phyloP scores from a whole-genome alignment of 345 rosid species.

The Turritis glabra region DNA sequence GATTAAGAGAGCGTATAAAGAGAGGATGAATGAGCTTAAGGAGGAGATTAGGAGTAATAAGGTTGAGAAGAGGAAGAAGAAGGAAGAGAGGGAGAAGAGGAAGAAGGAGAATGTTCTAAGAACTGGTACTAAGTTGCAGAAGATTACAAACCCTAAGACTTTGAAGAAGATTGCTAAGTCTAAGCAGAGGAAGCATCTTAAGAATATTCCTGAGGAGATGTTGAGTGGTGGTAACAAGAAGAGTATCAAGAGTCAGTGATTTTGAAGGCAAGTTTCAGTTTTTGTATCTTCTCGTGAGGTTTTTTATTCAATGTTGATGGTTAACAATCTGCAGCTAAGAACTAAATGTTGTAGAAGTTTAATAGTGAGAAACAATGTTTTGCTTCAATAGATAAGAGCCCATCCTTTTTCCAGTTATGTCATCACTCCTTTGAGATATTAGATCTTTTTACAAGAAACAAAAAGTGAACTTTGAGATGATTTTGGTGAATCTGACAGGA shows the following conservation, averaged over 20 bases:
- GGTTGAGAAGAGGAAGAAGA: slow-evolving; percentile 79
- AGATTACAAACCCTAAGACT: slow-evolving; percentile 77
- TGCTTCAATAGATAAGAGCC: neutral
- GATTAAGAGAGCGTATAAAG: slow-evolving; percentile 77
- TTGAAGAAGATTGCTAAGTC: slow-evolving; percentile 75
- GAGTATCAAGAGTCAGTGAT: neutral
- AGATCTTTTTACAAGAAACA: neutral
- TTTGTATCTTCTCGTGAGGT: neutral
- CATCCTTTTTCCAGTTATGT: neutral
- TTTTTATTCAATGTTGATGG: slow-evolving; percentile 4
- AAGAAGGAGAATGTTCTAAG: slow-evolving; percentile 79
- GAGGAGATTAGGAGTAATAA: slow-evolving; percentile 81
- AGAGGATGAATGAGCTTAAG: slow-evolving; percentile 73
- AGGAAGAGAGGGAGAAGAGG: slow-evolving; percentile 87
- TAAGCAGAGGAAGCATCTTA: slow-evolving; percentile 78
- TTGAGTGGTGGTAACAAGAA: slow-evolving; percentile 32
- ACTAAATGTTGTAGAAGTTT: neutral
- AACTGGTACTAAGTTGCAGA: slow-evolving; percentile 83
- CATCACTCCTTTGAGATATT: neutral
- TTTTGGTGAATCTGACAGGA: too few relatives aligned
- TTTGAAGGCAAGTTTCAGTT: slow-evolving; percentile 13
- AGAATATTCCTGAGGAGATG: slow-evolving; percentile 68
- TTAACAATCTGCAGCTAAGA: slow-evolving; percentile 15
- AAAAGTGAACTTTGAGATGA: neutral
- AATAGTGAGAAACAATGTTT: slow-evolving; percentile 10